Conservation (phyloP, 768 basidiomycete species). For the Tulasnella calospora region DNA sequence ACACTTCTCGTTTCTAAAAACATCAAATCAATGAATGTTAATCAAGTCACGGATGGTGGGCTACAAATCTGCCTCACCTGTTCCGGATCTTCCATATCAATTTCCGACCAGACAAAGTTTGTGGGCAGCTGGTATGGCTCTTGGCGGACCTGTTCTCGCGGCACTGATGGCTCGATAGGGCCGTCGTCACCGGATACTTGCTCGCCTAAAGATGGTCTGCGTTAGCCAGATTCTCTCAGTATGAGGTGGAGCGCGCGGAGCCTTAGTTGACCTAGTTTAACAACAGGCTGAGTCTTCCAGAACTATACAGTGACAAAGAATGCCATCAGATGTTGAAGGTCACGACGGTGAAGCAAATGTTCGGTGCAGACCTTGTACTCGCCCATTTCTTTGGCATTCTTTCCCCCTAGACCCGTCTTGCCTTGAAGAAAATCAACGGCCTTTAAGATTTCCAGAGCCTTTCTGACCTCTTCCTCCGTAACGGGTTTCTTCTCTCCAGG, state of each 20-base stretch:
- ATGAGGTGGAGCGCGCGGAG: not conserved
- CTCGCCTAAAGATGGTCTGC: not conserved
- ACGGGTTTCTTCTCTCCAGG: constrained; percentile 36
- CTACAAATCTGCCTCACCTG: constrained; percentile 49
- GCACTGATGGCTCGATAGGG: constrained; percentile 77
- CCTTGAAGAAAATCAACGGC: constrained; percentile 82
- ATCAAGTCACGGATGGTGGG: not conserved
- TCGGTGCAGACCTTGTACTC: constrained; percentile 69
- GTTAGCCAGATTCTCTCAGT: not conserved
- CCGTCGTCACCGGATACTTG: constrained; percentile 57
- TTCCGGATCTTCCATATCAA: constrained; percentile 71
- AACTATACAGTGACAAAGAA: constrained; percentile 53
- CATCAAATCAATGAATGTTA: not conserved
- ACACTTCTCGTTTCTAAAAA: constrained; percentile 54
- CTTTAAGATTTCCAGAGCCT: constrained; percentile 70
- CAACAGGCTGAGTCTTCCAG: constrained; percentile 96
- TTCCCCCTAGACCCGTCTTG: constrained; percentile 68
- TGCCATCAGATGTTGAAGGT: constrained; percentile 20
- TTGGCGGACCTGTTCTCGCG: constrained; percentile 76
- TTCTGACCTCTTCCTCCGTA: constrained; percentile 63
- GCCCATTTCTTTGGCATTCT: constrained; percentile 73
- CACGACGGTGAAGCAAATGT: constrained; percentile 20
- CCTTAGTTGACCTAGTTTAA: constrained; percentile 58
- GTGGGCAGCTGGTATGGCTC: constrained; percentile 84
- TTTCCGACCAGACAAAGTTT: constrained; percentile 84